These are phyloP conservation scores for Plantago major DNA, from an alignment of 257 asterid genomes.

Conservation along the genomic window DNA sequence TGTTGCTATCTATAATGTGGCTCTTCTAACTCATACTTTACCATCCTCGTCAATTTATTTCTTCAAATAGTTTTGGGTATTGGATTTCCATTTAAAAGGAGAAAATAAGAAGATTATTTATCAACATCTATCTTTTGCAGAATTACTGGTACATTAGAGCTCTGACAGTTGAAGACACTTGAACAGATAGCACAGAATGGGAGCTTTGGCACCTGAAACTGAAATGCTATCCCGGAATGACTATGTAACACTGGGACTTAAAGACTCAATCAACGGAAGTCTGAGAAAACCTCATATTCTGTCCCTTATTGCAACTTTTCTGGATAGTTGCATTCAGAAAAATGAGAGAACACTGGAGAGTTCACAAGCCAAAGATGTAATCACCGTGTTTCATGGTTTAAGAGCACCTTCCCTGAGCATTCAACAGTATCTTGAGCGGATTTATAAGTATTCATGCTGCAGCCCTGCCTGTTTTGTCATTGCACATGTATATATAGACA, in stretches of 20 bases:
- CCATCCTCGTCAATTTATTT: background rate
- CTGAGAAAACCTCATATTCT: conserved; percentile 58
- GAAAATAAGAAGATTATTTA: background rate
- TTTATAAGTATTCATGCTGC: conserved; percentile 82
- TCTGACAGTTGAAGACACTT: conserved; percentile 17
- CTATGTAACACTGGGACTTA: conserved; percentile 53
- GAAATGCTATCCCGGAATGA: conserved; percentile 35
- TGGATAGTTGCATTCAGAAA: conserved; percentile 59
- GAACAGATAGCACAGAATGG: conserved; percentile 35
- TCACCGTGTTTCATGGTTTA: conserved; percentile 76
- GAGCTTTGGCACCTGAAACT: conserved; percentile 42
- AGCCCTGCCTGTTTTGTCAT: conserved; percentile 86
- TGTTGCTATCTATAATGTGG: background rate
- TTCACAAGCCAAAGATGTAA: conserved; percentile 40
- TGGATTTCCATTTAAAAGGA: background rate
- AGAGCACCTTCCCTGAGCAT: conserved; percentile 69
- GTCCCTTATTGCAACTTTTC: conserved; percentile 54
- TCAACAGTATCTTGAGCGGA: conserved; percentile 72
- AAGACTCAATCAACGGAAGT: conserved; percentile 37
- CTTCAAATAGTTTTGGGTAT: background rate
- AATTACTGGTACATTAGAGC: conserved; percentile 3
- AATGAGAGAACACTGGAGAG: conserved; percentile 53
- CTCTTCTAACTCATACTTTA: background rate
- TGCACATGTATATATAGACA: conserved; percentile 70
- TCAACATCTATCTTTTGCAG: conserved; percentile 30